phyloP scores from a whole-genome alignment of 805 yeast genomes.

The Lipomyces anomalus region DNA sequence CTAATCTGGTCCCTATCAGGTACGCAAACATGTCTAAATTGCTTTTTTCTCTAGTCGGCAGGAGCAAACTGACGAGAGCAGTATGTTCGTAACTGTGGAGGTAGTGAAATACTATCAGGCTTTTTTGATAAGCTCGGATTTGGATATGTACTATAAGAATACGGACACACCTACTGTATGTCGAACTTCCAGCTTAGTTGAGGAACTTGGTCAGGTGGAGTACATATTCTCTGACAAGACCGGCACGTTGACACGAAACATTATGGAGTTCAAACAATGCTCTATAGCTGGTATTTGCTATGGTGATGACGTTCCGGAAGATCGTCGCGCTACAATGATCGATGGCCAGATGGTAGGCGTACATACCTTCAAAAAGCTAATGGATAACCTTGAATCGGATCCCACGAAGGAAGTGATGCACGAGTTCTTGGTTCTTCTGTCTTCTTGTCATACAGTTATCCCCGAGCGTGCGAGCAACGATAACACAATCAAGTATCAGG shows the following conservation, averaged over 20 bases:
- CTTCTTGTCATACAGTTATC: constrained; percentile 95
- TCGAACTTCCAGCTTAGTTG: constrained; percentile 91
- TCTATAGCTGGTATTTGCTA: constrained; percentile 90
- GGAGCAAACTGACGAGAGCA: too few species aligned
- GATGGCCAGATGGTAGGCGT: constrained; percentile 82
- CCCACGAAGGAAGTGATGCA: constrained; percentile 42
- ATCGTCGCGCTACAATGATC: constrained; percentile 59
- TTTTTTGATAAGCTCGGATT: constrained; percentile 83
- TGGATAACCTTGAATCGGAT: constrained; percentile 16
- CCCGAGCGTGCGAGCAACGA: constrained; percentile 63
- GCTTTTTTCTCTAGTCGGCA: too few species aligned
- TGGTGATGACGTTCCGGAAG: constrained; percentile 86
- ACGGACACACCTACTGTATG: constrained; percentile 94
- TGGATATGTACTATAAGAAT: constrained; percentile 83
- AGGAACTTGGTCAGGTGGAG: constrained; percentile 94
- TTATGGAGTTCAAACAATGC: constrained; percentile 94
- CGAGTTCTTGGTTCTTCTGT: constrained; percentile 74
- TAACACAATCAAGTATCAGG: constrained; percentile 75
- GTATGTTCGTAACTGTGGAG: constrained; percentile 92
- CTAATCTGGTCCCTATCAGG: constrained; percentile 96
- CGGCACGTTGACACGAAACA: constrained; percentile 91
- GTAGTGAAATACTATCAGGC: constrained; percentile 94
- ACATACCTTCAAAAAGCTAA: constrained; percentile 62
- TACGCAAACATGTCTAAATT: too few species aligned
- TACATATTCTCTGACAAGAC: constrained; percentile 96